Conservation (phyloP, 768 basidiomycete species). For the Russula sp. region DNA sequence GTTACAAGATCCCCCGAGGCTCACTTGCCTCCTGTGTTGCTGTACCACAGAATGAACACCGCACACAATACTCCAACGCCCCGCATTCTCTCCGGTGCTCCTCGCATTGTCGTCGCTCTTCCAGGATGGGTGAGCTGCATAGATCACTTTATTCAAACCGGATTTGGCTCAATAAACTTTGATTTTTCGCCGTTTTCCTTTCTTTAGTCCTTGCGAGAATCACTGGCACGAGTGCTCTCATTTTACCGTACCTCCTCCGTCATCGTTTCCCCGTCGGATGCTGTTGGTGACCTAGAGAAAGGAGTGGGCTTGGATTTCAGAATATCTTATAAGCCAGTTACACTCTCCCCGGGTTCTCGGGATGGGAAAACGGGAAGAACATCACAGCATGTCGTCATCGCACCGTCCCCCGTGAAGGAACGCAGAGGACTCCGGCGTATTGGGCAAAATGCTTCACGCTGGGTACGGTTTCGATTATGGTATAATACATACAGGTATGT, state of each 20-base stretch:
- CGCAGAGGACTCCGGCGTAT: constrained; percentile 16
- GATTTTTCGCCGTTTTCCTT: neutral
- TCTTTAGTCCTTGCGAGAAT: constrained; percentile 15
- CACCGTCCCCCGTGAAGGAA: constrained; percentile 9
- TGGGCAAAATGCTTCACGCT: constrained; percentile 33
- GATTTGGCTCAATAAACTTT: neutral
- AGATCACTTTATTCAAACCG: neutral
- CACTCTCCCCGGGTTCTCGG: constrained; percentile 6
- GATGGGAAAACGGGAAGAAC: neutral
- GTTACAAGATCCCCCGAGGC: neutral
- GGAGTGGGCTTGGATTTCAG: constrained; percentile 11
- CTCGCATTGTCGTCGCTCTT: constrained; percentile 13
- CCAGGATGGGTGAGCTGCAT: constrained; percentile 23
- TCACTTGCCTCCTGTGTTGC: neutral
- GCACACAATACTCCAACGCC: constrained; percentile 5
- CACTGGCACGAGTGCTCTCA: constrained; percentile 19
- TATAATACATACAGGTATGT: constrained; percentile 41
- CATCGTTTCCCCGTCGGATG: neutral
- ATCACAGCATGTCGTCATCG: constrained; percentile 15
- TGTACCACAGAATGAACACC: constrained; percentile 23
- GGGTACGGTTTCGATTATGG: constrained; percentile 39
- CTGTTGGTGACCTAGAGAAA: constrained; percentile 18
- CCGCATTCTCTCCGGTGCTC: constrained; percentile 25
- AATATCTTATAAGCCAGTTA: neutral
- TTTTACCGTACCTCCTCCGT: constrained; percentile 10